These are phyloP conservation scores for Flaveria trinervia DNA, from an alignment of 129 eudicot genomes.

Conservation along the genomic window DNA sequence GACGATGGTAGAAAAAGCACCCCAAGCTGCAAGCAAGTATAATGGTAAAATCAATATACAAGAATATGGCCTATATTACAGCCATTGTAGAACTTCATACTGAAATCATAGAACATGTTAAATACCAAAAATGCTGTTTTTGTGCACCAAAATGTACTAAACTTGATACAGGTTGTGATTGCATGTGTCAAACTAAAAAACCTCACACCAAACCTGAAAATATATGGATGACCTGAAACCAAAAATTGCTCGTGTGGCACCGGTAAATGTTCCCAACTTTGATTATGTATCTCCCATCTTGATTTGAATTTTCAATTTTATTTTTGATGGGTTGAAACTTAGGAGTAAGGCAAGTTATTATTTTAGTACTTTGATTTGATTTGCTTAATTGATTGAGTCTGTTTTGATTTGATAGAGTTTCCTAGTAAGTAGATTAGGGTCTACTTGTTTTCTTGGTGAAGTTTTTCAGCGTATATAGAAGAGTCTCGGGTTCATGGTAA, in stretches of 20 bases:
- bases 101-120: not conserved
- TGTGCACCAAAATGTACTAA: not conserved
- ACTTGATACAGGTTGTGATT: not conserved
- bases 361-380: too few relatives aligned
- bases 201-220: not conserved
- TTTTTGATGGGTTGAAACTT: too few relatives aligned
- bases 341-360: too few relatives aligned
- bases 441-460: too few relatives aligned
- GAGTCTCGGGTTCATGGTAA: too few relatives aligned
- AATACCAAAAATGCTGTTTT: not conserved
- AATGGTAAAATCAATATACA: constrained; percentile 20
- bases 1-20: constrained; percentile 80
- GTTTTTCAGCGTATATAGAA: too few relatives aligned
- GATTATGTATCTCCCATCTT: not conserved
- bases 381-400: too few relatives aligned
- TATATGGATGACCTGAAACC: not conserved
- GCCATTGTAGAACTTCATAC: not conserved
- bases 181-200: not conserved
- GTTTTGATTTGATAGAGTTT: too few relatives aligned
- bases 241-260: not conserved
- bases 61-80: constrained; percentile 2
- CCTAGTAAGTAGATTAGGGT: too few relatives aligned
- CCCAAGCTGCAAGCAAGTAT: constrained; percentile 63
- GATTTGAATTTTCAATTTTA: too few relatives aligned
- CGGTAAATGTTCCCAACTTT: not conserved